Base-by-base conservation (phyloP, 2,329 filamentous ascomycete species). In the Xylariales sp. region DNA sequence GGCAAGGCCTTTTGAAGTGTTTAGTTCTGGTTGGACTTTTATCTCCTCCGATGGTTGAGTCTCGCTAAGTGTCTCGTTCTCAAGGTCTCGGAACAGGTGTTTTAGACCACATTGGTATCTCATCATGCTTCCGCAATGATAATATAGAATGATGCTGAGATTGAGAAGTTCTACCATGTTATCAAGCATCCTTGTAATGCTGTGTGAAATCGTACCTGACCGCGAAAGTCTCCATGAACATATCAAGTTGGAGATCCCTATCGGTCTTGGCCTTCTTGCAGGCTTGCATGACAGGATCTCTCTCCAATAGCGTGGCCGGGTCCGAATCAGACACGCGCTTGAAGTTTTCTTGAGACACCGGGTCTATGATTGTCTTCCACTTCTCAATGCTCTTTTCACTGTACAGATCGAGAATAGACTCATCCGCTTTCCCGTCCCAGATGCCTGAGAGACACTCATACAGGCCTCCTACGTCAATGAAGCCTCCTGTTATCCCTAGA, bases 391-490 rank as follows among this genome's bases (percentile, higher is more conserved):
- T 55, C 58, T 67, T 66, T 55, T 70, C 62, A 47, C 63, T 65
- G 54, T 71, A 72, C 18, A 70, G 7, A 10, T 70, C 66, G 12
- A 72, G 51, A 42, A 72, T 70, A 0, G 56, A 57, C 33, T 66
- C 67, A 40, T 69, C 65, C 1, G 66, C 67, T 21, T 56, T 55
- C 2, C 67, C 66, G 20, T 69, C 62, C 58, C 60, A 69, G 33
- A 71, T 64, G 0, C 68, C 68, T 3, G 59, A 57, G 9, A 83
- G 65, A 51, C 78, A 80, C 49, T 84, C 78, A 44, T 70, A 78
- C 5, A 84, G 65, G 0, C 76, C 76, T 9, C 76, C 78, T 3
- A 80, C 69, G 48, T 83, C 80, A n/a, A 78, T 75, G 41, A 84
- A 76, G 0, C 80, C 80, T 5, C 78, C 78, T 0, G 78, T 82